These are phyloP conservation scores for Neonectria coccinea DNA, from an alignment of 2,329 filamentous ascomycete genomes.

Conservation along the genomic window DNA sequence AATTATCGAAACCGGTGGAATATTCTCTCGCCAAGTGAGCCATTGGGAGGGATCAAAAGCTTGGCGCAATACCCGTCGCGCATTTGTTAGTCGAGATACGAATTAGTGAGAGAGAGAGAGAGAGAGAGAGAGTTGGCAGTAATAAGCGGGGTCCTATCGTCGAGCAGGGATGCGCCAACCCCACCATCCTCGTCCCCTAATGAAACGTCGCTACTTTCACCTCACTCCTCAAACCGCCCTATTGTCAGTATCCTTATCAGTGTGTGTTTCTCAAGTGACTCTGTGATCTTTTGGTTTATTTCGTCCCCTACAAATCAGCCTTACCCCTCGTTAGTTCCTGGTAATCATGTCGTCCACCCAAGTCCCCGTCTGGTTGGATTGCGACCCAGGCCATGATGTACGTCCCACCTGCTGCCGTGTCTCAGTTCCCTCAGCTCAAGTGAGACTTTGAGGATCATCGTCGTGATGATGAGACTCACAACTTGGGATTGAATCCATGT, in stretches of 20 bases:
- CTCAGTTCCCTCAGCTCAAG: conserved; percentile 16
- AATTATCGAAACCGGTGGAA: not conserved
- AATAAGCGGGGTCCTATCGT: conserved; percentile 4
- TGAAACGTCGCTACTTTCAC: conserved; percentile 10
- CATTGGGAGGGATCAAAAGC: not conserved
- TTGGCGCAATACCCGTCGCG: not conserved
- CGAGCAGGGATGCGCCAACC: conserved; percentile 1
- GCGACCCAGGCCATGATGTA: conserved; percentile 76
- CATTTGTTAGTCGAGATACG: not conserved
- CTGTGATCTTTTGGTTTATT: not conserved
- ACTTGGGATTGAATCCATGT: not conserved
- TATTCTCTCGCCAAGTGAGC: not conserved
- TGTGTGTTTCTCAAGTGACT: not conserved
- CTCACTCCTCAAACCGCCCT: conserved; percentile 5
- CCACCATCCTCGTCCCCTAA: conserved; percentile 19
- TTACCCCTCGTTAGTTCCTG: conserved; percentile 6
- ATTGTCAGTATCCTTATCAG: not conserved
- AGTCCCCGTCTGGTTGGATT: conserved; percentile 71
- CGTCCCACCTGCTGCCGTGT: conserved; percentile 48
- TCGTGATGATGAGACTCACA: not conserved
- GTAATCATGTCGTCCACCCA: conserved; percentile 45
- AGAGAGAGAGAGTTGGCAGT: not conserved
- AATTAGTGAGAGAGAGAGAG: not conserved
- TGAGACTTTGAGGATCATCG: conserved; percentile 13
- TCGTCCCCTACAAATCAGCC: not conserved